Evolutionary conservation across 495 filamentous ascomycete species (phyloP).

Genomic region (Arthonia radiata): DNA sequence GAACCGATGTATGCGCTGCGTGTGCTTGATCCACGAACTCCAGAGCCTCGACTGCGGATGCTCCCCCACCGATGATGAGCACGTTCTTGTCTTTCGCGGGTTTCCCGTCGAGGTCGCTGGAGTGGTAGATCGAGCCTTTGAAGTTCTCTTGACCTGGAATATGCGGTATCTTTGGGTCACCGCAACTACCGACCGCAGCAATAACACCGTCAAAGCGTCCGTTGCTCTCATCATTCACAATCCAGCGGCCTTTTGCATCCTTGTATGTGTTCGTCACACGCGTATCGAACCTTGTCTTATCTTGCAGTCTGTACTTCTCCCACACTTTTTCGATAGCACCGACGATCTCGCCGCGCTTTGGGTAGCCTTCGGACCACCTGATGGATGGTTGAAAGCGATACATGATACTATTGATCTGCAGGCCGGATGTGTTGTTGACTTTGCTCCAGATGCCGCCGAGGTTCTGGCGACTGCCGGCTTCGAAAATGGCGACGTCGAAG

Average conservation of each 20-base stretch:
- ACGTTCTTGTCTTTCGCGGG: constrained; percentile 46
- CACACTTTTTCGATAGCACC: constrained; percentile 44
- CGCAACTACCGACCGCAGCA: constrained; percentile 53
- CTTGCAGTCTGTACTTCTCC: constrained; percentile 47
- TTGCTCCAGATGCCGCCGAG: constrained; percentile 69
- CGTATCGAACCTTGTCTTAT: constrained; percentile 46
- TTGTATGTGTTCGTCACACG: constrained; percentile 41
- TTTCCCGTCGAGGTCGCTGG: constrained; percentile 45
- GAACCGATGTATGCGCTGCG: constrained; percentile 41
- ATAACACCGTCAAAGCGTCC: constrained; percentile 59
- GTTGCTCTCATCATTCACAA: constrained; percentile 44
- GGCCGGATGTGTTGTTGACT: constrained; percentile 60
- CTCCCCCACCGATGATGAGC: constrained; percentile 53
- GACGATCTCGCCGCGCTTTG: constrained; percentile 46
- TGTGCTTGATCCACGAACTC: constrained; percentile 49
- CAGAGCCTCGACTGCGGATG: constrained; percentile 60
- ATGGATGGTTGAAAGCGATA: constrained; percentile 72
- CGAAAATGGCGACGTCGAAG: constrained; percentile 60
- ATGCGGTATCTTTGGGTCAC: constrained; percentile 44
- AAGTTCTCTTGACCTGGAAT: constrained; percentile 42
- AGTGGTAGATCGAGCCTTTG: constrained; percentile 45
- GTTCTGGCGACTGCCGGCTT: constrained; percentile 32
- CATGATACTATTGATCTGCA: constrained; percentile 71
- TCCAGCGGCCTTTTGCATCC: constrained; percentile 45
- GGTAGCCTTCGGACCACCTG: constrained; percentile 47